Conservation (phyloP, 2,329 filamentous ascomycete species). For the Neofusicoccum sp. region DNA sequence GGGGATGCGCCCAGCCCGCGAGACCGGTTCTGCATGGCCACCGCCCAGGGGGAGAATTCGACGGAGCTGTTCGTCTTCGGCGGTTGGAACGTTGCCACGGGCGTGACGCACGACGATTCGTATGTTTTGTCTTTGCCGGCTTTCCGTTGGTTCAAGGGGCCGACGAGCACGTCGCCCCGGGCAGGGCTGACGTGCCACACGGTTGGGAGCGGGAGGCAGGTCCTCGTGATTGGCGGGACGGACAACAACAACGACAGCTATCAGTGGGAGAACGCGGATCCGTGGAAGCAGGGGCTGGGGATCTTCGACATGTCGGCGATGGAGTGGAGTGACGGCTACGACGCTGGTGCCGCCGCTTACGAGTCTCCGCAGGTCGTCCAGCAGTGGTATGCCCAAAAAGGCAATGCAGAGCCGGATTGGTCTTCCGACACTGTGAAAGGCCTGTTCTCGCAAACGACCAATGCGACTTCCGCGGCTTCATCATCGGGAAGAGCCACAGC, state of each 20-base stretch:
- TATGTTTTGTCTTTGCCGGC: slow-evolving; percentile 5
- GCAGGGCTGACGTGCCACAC: background rate
- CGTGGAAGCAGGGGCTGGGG: slow-evolving; percentile 10
- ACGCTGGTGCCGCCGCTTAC: slow-evolving; percentile 1
- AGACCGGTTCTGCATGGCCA: background rate
- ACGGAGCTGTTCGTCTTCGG: slow-evolving; percentile 1
- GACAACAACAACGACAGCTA: background rate
- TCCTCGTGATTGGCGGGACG: background rate
- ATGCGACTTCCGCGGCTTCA: background rate
- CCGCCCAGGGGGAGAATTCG: background rate
- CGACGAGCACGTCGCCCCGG: background rate
- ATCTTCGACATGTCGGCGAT: slow-evolving; percentile 6
- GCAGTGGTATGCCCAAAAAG: background rate
- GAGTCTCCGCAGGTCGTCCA: background rate
- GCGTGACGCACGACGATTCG: background rate
- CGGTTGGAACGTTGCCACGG: background rate
- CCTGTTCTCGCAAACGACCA: background rate
- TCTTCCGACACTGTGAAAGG: background rate
- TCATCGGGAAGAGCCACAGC: background rate
- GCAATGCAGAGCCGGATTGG: background rate
- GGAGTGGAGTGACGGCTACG: slow-evolving; percentile 1
- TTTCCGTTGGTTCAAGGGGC: slow-evolving; percentile 7
- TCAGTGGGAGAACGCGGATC: slow-evolving; percentile 3
- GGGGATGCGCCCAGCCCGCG: background rate
- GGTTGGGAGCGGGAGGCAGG: background rate